Evolutionary conservation across 1,139 yeast species (phyloP), one percentile per base, ranked within the genome.

Genomic region (Suhomyces ambrosiae): DNA sequence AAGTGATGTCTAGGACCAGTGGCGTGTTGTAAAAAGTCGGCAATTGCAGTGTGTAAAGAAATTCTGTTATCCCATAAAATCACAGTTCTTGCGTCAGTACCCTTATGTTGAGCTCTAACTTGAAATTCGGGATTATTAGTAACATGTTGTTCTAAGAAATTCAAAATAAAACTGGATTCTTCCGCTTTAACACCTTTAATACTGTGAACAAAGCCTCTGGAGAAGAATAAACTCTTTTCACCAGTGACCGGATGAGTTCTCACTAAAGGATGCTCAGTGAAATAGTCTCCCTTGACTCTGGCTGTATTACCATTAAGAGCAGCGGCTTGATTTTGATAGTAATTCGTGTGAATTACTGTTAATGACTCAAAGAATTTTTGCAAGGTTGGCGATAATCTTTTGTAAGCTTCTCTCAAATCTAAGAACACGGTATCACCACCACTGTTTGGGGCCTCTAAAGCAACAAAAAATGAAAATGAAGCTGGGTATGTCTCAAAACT

Each of bases 391-490:
- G 65, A 60, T 40, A 62, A 57, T 41, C 66, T 52, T 33, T 47
- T 55, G 48, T 58, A 62, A 5, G 68, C 68, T 35, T 60, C 65
- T 45, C 60, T 54, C 22, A 59, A 52, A 44, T 61, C 67, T 16
- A 61, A 47, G 44, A 60, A 62, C 5, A 61, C 63, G 11, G 68
- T 62, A 41, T 62, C 68, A 33, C 68, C 68, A 34, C 68, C 68
- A 9, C 54, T 45, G 13, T 52, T 51, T 5, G 66, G 66, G 23
- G 63, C 60, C 38, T 61, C 65, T 40, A 61, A 55, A 18, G 62
- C 65, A 35, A 55, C 63, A 38, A 62, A 62, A 39, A 61, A 48
- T 3, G 63, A 54, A 38, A 61, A 60, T 16, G 61, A 58, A 15
- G 65, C 47, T 5, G 68, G 67, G 37, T 61, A 58, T 30, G 56